A percentile compares a stretch with the other conserved stretches of the same genome.
These are phyloP conservation scores for Colletotrichum zoysiae DNA, from an alignment of 2,329 filamentous ascomycete genomes.

Conservation along the genomic window DNA sequence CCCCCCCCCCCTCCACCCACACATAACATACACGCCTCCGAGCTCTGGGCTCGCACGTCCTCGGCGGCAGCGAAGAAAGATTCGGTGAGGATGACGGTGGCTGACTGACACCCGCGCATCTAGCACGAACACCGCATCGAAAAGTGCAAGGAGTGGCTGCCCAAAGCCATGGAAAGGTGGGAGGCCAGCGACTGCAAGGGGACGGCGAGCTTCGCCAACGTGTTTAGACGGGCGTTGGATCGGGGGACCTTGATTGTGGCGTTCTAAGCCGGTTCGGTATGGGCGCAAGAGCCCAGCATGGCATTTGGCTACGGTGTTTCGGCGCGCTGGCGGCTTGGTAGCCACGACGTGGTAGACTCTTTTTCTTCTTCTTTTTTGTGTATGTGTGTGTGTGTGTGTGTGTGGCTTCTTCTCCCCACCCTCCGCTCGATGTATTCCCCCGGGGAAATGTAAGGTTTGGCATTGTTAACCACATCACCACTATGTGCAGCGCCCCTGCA, in stretches of 20 bases:
- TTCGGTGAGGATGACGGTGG: too few relatives aligned
- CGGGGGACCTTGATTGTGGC: constrained; percentile 50
- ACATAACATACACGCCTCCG: too few relatives aligned
- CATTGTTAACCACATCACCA: background rate
- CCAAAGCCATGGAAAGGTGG: constrained; percentile 67
- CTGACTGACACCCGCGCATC: constrained; percentile 18
- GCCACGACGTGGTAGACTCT: background rate
- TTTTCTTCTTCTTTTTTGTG: background rate
- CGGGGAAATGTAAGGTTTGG: background rate
- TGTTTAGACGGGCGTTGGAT: constrained; percentile 63
- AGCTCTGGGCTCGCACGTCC: background rate
- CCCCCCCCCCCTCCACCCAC: too few relatives aligned
- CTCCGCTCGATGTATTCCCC: background rate
- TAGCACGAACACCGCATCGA: constrained; percentile 73
- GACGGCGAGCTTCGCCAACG: constrained; percentile 64
- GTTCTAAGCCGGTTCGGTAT: constrained; percentile 11
- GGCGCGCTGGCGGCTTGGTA: background rate
- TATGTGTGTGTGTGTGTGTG: too few relatives aligned
- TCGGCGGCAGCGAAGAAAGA: too few relatives aligned
- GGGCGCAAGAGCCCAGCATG: background rate
- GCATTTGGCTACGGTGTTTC: constrained; percentile 25
- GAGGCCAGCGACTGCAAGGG: constrained; percentile 66
- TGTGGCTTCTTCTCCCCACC: background rate
- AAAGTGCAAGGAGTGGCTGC: constrained; percentile 74
- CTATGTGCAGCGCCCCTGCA: background rate